A percentile compares a stretch with the other conserved stretches of the same genome.
phyloP scores from a whole-genome alignment of 345 rosid species.

The Brassica rapa region DNA sequence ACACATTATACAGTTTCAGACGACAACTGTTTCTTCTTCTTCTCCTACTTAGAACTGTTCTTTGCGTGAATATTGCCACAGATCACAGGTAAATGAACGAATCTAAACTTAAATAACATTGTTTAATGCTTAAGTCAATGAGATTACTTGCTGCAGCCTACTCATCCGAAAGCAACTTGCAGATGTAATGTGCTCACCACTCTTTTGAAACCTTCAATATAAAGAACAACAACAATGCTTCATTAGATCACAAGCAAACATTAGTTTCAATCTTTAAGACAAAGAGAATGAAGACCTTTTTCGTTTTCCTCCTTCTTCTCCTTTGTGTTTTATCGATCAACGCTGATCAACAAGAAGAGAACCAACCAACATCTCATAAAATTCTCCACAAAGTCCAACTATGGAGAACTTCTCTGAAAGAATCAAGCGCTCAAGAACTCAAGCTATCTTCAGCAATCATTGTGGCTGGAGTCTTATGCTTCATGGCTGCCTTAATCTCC shows the following conservation, averaged over 20 bases:
- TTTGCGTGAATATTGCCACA: conserved; percentile 27
- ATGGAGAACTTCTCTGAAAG: conserved; percentile 43
- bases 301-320: conserved; percentile 22
- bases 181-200: conserved; percentile 35
- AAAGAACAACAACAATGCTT: conserved; percentile 15
- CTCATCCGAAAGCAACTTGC: conserved; percentile 37
- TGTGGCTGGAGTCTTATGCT: conserved; percentile 60
- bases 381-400: conserved; percentile 36
- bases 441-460: conserved; percentile 45
- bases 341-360: conserved; percentile 24
- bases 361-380: conserved; percentile 1
- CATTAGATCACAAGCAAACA: conserved; percentile 23
- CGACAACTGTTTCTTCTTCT: conserved; percentile 27
- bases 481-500: conserved; percentile 71
- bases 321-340: conserved; percentile 19
- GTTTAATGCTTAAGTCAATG: conserved; percentile 33
- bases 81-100: conserved; percentile 27
- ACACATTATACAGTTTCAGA: conserved; percentile 31
- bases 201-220: conserved; percentile 38
- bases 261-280: conserved; percentile 14
- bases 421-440: conserved; percentile 38
- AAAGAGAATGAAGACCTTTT: conserved; percentile 29
- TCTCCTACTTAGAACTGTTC: conserved; percentile 35
- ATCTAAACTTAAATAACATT: not conserved
- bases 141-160: conserved; percentile 36